Percentiles rank a stretch among this genome's conserved stretches.
phyloP scores from a whole-genome alignment of 192 early-diverging fungal species.

The Diversispora epigaea region DNA sequence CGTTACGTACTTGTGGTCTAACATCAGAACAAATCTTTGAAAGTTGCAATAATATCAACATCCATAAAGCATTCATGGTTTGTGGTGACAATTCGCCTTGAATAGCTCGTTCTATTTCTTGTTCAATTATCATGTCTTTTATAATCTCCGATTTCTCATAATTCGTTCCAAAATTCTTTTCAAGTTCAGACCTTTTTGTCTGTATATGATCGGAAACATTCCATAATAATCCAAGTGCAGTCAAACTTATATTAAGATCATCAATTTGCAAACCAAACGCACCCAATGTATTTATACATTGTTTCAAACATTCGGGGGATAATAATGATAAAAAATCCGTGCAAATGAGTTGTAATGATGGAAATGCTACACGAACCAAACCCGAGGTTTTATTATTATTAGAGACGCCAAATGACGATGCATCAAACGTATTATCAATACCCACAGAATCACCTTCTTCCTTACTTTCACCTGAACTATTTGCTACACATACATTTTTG shows the following conservation, averaged over 20 bases:
- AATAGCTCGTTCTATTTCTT: conserved; percentile 40
- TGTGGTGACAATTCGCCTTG: conserved; percentile 38
- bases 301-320: conserved; percentile 68
- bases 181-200: conserved; percentile 62
- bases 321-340: conserved; percentile 88
- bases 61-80: conserved; percentile 76
- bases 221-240: conserved; percentile 91
- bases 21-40: conserved; percentile 79
- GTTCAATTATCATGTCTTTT: conserved; percentile 5
- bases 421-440: conserved; percentile 6
- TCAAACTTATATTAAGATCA: conserved; percentile 93
- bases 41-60: conserved; percentile 82
- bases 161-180: conserved; percentile 30
- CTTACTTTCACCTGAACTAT: conserved; percentile 16
- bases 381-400: conserved; percentile 36
- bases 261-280: conserved; percentile 80
- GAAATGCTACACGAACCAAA: conserved; percentile 80
- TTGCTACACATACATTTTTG: conserved; percentile 48
- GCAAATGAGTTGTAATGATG: conserved; percentile 92
- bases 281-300: conserved; percentile 79
- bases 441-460: conserved; percentile 15
- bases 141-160: neutral
- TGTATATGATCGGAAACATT: conserved; percentile 88
- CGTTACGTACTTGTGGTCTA: conserved; percentile 89
- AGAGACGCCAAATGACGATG: neutral